Evolutionary conservation across 2,329 filamentous ascomycete genomes (phyloP), one percentile per base, ranked within the genome.

Genomic region (Colletotrichum shisoi): DNA sequence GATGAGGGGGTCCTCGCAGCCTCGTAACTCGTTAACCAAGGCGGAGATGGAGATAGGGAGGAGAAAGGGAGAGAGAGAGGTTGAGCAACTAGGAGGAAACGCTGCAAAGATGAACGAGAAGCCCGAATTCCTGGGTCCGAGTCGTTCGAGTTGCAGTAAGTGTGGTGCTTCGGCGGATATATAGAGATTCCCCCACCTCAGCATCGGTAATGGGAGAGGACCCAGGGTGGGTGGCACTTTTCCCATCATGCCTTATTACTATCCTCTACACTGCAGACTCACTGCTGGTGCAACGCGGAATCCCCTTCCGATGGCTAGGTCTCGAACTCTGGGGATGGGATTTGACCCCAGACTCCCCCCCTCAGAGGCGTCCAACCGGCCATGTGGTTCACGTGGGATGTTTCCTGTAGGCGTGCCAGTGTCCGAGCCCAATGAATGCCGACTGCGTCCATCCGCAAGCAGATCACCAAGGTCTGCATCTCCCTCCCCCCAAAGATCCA

Each of bases 271-370:
- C 5, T n/a, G n/a, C n/a, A n/a, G n/a, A n/a, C n/a, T n/a, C n/a
- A n/a, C n/a, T 52, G 12, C 48, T 45, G 7, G n/a, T 24, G 19
- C 44, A 44, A 34, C 19, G 52, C 58, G 63, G 63, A 62, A 51
- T 57, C 24, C 27, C 27, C 52, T 57, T 57, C 63, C 63, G 63
- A 66, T 17, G 21, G 51, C n/a, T 40, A 37, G 52, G 58, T 40
- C 63, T 57, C 63, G 52, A 66, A 57, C n/a, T 45, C 24, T 21
- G 27, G 45, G 15, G 37, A 57, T 71, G 64, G 56, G 72, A 17
- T 51, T 70, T 19, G 62, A 71, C 13, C 70, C 71, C 19, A 73
- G 70, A 56, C 71, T 66, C 39, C 67, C 71, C 67, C 71, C 67
- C 71, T 3, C n/a, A 70, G 70, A 42, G 31, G 31, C 57, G 24